Conservation (phyloP, 163 green algal genomes). For the Scenedesmus sp. region DNA sequence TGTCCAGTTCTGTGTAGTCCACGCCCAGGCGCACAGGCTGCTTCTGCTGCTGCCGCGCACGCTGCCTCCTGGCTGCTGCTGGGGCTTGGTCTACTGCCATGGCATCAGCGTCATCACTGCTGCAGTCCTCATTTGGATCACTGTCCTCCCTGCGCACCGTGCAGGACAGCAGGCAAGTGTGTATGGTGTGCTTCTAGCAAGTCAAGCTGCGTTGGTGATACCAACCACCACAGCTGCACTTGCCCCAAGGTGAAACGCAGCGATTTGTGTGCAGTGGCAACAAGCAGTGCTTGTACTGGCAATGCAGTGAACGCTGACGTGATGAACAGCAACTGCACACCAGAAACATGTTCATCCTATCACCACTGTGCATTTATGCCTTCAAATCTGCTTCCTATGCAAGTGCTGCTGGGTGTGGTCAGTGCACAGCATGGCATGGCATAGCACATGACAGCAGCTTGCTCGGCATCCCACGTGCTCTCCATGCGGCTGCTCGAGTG, state of each 20-base stretch:
- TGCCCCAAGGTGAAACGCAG: no score
- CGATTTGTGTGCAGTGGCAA: background rate
- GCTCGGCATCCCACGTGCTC: background rate
- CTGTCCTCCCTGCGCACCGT: background rate
- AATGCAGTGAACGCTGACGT: background rate
- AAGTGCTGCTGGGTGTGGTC: background rate
- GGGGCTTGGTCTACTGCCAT: background rate
- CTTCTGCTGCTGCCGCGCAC: background rate
- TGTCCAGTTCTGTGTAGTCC: background rate
- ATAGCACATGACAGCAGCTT: constrained; percentile 12
- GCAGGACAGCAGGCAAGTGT: background rate
- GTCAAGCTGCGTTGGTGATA: no score
- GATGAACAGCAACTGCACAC: background rate
- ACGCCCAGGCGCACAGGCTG: background rate
- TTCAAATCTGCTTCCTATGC: background rate
- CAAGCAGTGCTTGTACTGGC: background rate
- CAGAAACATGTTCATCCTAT: background rate
- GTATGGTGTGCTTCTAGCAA: background rate
- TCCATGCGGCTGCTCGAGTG: background rate
- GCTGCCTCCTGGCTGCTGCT: background rate
- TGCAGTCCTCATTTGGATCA: background rate
- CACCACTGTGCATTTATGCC: background rate
- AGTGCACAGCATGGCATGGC: background rate
- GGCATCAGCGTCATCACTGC: background rate
- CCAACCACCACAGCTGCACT: no score